A percentile compares a stretch with the other conserved stretches of the same genome.
Evolutionary conservation across 2,329 filamentous ascomycete species (phyloP).

Genomic region (Graphilbum fragrans): DNA sequence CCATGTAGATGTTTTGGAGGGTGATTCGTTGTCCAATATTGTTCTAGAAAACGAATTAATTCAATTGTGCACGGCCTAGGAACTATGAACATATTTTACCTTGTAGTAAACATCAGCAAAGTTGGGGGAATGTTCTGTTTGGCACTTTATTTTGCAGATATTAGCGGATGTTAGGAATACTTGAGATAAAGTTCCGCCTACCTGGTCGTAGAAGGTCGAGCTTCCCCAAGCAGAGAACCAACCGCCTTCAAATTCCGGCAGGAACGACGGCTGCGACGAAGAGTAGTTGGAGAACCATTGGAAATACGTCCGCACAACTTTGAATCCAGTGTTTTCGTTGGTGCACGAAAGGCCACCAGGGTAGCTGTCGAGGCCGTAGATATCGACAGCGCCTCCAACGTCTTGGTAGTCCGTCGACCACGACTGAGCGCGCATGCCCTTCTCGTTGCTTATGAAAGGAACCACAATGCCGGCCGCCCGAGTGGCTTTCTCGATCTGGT

Average conservation of each 20-base stretch:
- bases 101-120: slow-evolving; percentile 46
- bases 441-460: slow-evolving; percentile 11
- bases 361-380: slow-evolving; percentile 35
- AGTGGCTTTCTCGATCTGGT: slow-evolving; percentile 8
- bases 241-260: slow-evolving; percentile 50
- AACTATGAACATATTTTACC: neutral
- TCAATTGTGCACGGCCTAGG: no score
- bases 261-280: slow-evolving; percentile 36
- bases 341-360: slow-evolving; percentile 35
- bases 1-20: slow-evolving; percentile 27
- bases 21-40: slow-evolving; percentile 38
- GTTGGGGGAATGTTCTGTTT: slow-evolving; percentile 28
- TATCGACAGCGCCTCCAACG: slow-evolving; percentile 40
- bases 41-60: slow-evolving; percentile 16
- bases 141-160: slow-evolving; percentile 16
- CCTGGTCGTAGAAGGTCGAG: slow-evolving; percentile 38
- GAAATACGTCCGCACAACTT: slow-evolving; percentile 37
- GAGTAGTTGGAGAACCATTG: slow-evolving; percentile 46
- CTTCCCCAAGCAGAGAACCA: slow-evolving; percentile 56
- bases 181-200: neutral
- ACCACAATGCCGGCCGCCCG: slow-evolving; percentile 6
- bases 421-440: slow-evolving; percentile 29
- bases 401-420: slow-evolving; percentile 44
- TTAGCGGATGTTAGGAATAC: neutral
- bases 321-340: slow-evolving; percentile 34